These are phyloP conservation scores for Tulasnella calospora DNA, from an alignment of 768 basidiomycete species.

Conservation along the genomic window DNA sequence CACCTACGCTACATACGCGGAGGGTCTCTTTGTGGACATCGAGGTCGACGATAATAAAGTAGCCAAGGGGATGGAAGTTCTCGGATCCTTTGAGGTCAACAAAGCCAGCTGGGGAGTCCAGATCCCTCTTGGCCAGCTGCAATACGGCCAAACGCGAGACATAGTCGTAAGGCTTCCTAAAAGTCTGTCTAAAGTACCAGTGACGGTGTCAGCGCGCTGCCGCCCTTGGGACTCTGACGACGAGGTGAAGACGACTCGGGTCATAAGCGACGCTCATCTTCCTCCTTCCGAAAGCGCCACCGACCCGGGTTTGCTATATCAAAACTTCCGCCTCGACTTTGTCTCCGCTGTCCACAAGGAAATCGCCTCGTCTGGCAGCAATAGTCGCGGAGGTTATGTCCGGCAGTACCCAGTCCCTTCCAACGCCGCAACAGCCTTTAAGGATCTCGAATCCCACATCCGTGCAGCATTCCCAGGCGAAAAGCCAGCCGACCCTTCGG, in stretches of 20 bases:
- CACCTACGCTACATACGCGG: conserved; percentile 28
- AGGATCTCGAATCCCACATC: neutral
- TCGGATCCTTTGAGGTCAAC: conserved; percentile 8
- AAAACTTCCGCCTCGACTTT: neutral
- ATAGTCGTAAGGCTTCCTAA: conserved; percentile 19
- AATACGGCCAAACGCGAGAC: conserved; percentile 29
- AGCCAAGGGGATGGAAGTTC: conserved; percentile 15
- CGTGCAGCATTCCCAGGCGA: conserved; percentile 6
- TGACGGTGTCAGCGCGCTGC: conserved; percentile 14
- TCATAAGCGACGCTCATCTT: neutral
- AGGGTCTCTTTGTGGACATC: conserved; percentile 10
- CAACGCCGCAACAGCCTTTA: neutral
- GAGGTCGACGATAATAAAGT: conserved; percentile 21
- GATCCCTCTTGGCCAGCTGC: conserved; percentile 16
- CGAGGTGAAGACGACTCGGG: neutral
- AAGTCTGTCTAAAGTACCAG: neutral
- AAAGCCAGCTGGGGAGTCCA: neutral
- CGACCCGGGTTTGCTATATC: neutral
- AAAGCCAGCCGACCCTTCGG: neutral
- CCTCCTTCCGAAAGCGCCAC: neutral
- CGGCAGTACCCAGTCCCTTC: neutral
- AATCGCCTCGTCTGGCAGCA: neutral
- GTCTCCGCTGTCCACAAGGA: neutral
- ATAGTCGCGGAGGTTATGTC: neutral
- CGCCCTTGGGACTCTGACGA: conserved; percentile 13